Percentiles rank a stretch among this genome's conserved stretches.
Conservation (phyloP, 371 early-diverging fungal genomes). For the Rhizopus delemar region DNA sequence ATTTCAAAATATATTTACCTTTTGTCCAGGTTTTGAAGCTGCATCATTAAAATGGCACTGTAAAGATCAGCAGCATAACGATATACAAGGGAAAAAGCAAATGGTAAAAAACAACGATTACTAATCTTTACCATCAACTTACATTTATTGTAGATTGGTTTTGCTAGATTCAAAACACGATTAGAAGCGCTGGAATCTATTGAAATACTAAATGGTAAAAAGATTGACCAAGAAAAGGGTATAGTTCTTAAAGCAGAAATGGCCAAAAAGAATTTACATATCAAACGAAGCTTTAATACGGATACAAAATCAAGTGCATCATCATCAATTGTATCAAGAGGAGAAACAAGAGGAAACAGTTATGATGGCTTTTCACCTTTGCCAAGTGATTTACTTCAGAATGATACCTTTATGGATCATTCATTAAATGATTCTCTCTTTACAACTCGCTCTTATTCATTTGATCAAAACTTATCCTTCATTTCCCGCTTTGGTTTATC, state of each 20-base stretch:
- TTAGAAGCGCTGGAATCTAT: slow-evolving; percentile 41
- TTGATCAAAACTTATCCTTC: slow-evolving; percentile 23
- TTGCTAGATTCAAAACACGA: slow-evolving; percentile 46
- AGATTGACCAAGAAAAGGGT: slow-evolving; percentile 41
- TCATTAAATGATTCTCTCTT: slow-evolving; percentile 34
- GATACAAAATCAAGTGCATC: no score
- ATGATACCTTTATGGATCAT: slow-evolving; percentile 9
- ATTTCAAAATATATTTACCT: slow-evolving; percentile 96
- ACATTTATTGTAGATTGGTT: slow-evolving; percentile 39
- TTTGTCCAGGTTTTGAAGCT: slow-evolving; percentile 93
- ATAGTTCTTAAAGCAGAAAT: slow-evolving; percentile 45
- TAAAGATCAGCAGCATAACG: slow-evolving; percentile 56
- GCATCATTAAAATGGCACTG: slow-evolving; percentile 87
- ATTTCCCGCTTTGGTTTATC: not conserved
- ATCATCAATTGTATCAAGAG: not conserved
- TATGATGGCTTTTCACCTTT: slow-evolving; percentile 36
- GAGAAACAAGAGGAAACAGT: not conserved
- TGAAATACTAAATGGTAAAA: slow-evolving; percentile 39
- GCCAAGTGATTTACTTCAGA: slow-evolving; percentile 61
- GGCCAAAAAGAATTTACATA: slow-evolving; percentile 55
- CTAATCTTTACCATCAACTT: not conserved
- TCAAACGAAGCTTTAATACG: slow-evolving; percentile 31
- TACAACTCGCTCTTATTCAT: slow-evolving; percentile 26
- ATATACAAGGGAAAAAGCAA: slow-evolving; percentile 65
- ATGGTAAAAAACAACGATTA: slow-evolving; percentile 62